phyloP scores from a whole-genome alignment of 345 rosid species.

The Populus davidiana region DNA sequence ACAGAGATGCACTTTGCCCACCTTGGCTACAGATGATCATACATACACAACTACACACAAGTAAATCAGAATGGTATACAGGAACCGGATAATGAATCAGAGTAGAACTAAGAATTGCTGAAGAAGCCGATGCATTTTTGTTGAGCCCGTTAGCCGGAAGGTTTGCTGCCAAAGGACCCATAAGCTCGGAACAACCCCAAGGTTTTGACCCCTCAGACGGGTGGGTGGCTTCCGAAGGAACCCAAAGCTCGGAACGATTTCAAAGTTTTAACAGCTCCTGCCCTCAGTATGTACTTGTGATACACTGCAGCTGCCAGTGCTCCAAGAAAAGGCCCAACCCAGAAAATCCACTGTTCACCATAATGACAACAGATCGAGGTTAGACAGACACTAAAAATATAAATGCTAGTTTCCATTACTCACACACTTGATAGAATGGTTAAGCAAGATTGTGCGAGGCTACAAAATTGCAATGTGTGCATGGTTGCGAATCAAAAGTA shows the following conservation, averaged over 20 bases:
- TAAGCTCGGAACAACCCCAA: no score
- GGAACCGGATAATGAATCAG: no score
- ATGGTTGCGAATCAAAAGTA: no score
- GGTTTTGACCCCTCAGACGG: background rate
- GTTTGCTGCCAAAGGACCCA: background rate
- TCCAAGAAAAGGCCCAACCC: constrained; percentile 65
- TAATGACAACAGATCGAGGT: constrained; percentile 13
- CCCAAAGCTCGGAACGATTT: constrained; percentile 56
- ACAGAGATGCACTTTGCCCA: no score
- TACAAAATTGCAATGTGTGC: no score
- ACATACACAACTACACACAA: no score
- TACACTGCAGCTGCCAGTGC: constrained; percentile 66
- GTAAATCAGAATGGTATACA: no score
- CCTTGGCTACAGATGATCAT: no score
- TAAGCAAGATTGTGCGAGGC: no score
- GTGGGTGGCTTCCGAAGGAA: constrained; percentile 31
- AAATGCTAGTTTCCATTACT: no score
- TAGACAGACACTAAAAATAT: background rate
- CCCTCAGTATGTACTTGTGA: constrained; percentile 55
- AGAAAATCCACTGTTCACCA: constrained; percentile 55
- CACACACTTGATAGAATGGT: no score
- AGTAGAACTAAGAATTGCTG: background rate
- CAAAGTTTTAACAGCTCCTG: constrained; percentile 56
- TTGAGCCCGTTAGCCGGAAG: background rate
- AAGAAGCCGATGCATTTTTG: background rate